Percentiles rank a stretch among this genome's conserved stretches.
These are phyloP conservation scores for Entomortierella lignicola DNA, from an alignment of 192 early-diverging fungal species.

Conservation along the genomic window DNA sequence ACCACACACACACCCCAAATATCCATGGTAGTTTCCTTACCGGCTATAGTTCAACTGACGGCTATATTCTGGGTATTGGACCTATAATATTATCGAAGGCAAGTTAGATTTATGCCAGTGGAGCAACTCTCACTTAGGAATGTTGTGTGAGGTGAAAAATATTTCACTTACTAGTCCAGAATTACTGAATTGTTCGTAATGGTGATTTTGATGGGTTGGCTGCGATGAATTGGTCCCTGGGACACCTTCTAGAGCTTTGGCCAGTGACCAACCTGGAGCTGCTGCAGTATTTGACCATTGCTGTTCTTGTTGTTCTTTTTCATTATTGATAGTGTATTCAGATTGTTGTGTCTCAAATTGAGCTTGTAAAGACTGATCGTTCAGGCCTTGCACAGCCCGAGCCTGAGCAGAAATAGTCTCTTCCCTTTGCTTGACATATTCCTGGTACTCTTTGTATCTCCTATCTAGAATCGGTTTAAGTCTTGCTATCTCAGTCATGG, in stretches of 20 bases:
- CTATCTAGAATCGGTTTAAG: slow-evolving; percentile 68
- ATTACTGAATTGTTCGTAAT: slow-evolving; percentile 2
- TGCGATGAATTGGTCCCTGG: slow-evolving; percentile 40
- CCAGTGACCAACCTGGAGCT: slow-evolving; percentile 23
- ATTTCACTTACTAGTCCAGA: background rate
- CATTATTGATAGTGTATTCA: background rate
- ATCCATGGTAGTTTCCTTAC: background rate
- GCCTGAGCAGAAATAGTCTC: slow-evolving; percentile 21
- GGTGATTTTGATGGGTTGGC: slow-evolving; percentile 11
- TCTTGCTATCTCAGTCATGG: slow-evolving; percentile 62
- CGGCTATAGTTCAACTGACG: slow-evolving; percentile 2
- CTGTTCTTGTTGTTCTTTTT: slow-evolving; percentile 16
- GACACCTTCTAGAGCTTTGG: slow-evolving; percentile 51
- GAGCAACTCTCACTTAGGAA: background rate
- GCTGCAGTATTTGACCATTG: slow-evolving; percentile 11
- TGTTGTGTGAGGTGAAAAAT: background rate
- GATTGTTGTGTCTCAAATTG: slow-evolving; percentile 6
- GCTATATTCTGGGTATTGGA: slow-evolving; percentile 47
- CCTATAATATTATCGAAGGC: background rate
- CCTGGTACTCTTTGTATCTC: slow-evolving; percentile 63
- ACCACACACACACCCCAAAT: too few relatives aligned
- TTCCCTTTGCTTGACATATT: slow-evolving; percentile 43
- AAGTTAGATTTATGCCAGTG: too few relatives aligned
- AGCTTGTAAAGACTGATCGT: background rate
- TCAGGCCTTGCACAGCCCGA: slow-evolving; percentile 2